phyloP scores from a whole-genome alignment of 1,139 yeast genomes.

The Candida dubliniensis region DNA sequence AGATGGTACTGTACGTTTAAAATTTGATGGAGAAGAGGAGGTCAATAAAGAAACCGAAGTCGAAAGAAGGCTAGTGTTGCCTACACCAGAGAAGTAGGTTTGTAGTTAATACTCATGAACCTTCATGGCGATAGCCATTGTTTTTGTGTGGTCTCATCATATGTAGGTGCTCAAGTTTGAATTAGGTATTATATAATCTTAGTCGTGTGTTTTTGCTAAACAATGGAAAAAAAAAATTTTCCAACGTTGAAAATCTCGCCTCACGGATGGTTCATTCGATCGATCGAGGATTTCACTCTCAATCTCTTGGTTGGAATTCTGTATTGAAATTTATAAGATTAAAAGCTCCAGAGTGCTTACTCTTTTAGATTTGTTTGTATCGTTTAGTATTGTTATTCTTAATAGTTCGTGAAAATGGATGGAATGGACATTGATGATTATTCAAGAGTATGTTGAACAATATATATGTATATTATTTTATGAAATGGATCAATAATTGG shows the following conservation, averaged over 20 bases:
- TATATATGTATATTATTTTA: neutral
- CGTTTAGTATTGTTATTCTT: neutral
- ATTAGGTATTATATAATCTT: too few relatives aligned
- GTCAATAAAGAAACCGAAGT: constrained; percentile 95
- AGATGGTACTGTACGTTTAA: constrained; percentile 75
- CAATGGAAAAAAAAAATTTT: neutral
- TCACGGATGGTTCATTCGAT: neutral
- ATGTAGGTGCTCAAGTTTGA: too few relatives aligned
- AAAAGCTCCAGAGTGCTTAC: neutral
- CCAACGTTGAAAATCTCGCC: neutral
- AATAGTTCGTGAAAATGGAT: constrained; percentile 31
- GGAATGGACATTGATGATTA: constrained; percentile 58
- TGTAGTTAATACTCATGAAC: too few relatives aligned
- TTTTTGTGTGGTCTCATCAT: too few relatives aligned
- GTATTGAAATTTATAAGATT: too few relatives aligned
- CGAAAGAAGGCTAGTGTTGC: constrained; percentile 77
- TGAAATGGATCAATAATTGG: neutral
- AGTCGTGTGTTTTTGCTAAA: neutral
- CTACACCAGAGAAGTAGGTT: constrained; percentile 53
- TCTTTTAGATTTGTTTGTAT: neutral
- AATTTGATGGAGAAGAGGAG: constrained; percentile 97
- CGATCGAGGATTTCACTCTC: neutral
- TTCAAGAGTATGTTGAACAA: constrained; percentile 46
- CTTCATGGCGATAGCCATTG: too few relatives aligned
- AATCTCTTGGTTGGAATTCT: neutral